Conservation (phyloP, 2,329 filamentous ascomycete species). For the Fusarium hainanense region DNA sequence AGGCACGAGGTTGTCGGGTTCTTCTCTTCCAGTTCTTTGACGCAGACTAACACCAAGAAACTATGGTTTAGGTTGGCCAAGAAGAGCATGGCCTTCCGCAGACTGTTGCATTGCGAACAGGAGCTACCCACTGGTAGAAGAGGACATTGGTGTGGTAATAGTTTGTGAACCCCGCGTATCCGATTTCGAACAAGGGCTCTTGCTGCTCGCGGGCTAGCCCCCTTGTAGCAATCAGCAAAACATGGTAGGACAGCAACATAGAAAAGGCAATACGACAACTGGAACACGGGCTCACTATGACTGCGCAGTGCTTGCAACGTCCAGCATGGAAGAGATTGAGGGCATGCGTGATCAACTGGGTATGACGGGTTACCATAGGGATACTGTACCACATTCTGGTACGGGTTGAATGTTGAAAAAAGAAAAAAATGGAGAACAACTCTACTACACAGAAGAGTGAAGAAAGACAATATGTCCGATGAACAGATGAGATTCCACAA, state of each 20-base stretch:
- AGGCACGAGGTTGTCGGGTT: background rate
- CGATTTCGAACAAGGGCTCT: background rate
- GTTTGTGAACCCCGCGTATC: background rate
- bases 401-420: background rate
- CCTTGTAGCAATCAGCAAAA: background rate
- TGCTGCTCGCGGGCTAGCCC: background rate
- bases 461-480: background rate
- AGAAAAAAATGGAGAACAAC: background rate
- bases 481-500: background rate
- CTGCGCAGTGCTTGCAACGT: background rate
- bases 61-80: background rate
- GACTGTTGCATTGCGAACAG: background rate
- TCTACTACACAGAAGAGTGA: background rate
- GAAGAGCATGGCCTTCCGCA: background rate
- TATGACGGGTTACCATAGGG: background rate
- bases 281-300: background rate
- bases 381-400: background rate
- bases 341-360: background rate
- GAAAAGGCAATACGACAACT: background rate
- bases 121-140: background rate
- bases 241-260: background rate
- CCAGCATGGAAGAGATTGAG: background rate
- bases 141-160: conserved; percentile 6
- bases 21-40: background rate
- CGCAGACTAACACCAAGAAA: background rate